These are phyloP conservation scores for Suhomyces faveliae DNA, from an alignment of 805 yeast species.

Conservation along the genomic window DNA sequence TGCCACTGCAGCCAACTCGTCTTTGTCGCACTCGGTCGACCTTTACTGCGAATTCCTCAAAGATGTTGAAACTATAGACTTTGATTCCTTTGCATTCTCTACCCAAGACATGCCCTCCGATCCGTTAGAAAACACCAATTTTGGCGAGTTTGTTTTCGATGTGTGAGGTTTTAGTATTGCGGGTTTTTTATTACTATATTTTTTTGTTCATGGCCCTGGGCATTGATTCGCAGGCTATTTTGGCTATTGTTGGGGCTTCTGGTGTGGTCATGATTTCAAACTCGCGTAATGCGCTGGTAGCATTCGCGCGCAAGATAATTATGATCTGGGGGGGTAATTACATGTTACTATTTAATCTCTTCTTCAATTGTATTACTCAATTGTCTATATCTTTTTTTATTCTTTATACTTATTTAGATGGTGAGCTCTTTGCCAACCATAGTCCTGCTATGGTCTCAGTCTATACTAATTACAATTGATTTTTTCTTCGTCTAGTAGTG, in stretches of 20 bases:
- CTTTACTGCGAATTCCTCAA: not conserved
- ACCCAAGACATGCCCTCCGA: not conserved
- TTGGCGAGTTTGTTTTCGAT: not conserved
- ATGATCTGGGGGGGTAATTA: no score
- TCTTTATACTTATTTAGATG: not conserved
- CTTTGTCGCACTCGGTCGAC: not conserved
- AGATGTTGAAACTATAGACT: not conserved
- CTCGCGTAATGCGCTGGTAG: not conserved
- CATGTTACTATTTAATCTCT: not conserved
- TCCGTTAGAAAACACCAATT: not conserved
- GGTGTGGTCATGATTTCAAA: not conserved
- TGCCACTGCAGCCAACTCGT: not conserved
- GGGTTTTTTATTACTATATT: not conserved
- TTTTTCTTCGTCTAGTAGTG: conserved; percentile 27
- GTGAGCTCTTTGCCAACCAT: not conserved
- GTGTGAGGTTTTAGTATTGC: not conserved
- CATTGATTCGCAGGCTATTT: not conserved
- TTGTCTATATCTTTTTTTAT: not conserved
- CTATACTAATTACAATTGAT: not conserved
- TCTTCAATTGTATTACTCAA: not conserved
- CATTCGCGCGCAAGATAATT: no score
- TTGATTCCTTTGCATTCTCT: not conserved
- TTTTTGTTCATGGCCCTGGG: not conserved
- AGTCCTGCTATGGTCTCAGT: not conserved
- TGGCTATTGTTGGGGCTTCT: not conserved